Percentiles rank a stretch among this genome's conserved stretches.
These are phyloP conservation scores for Candida glucosophila DNA, from an alignment of 1,139 yeast species.

Conservation along the genomic window DNA sequence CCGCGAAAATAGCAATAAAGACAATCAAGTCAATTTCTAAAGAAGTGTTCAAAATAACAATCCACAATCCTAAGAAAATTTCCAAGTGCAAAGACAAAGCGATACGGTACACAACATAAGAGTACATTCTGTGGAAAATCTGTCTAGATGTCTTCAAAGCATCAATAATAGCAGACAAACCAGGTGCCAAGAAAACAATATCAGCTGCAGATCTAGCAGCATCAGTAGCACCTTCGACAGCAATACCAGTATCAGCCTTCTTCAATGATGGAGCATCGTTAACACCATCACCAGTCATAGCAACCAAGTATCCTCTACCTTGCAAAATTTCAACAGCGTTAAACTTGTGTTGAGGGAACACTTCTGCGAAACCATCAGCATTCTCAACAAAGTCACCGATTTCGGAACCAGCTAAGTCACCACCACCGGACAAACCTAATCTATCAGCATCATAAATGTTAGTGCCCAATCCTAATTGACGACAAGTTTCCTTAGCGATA, in stretches of 20 bases:
- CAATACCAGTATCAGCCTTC: constrained; percentile 96
- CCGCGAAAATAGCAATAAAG: constrained; percentile 92
- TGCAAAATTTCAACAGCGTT: constrained; percentile 86
- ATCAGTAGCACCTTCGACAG: constrained; percentile 95
- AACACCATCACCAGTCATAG: constrained; percentile 99
- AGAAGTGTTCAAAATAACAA: constrained; percentile 81
- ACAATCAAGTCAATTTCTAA: constrained; percentile 82
- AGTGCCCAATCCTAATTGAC: constrained; percentile 95
- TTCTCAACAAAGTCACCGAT: constrained; percentile 92
- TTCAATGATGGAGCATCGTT: constrained; percentile 94
- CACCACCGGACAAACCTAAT: constrained; percentile 93
- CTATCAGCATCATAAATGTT: constrained; percentile 96
- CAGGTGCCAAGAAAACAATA: constrained; percentile 93
- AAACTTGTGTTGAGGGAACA: constrained; percentile 94
- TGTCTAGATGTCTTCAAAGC: constrained; percentile 92
- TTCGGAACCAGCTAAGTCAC: constrained; percentile 95
- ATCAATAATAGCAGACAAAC: constrained; percentile 91
- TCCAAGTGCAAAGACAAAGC: constrained; percentile 91
- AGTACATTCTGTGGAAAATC: constrained; percentile 97
- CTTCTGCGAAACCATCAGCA: constrained; percentile 97
- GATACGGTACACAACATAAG: constrained; percentile 93
- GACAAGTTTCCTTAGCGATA: constrained; percentile 97
- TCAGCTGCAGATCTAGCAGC: constrained; percentile 96
- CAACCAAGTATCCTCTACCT: constrained; percentile 90
- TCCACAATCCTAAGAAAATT: constrained; percentile 87